These are phyloP conservation scores for Barnettozyma californica DNA, from an alignment of 805 yeast species.

Conservation along the genomic window DNA sequence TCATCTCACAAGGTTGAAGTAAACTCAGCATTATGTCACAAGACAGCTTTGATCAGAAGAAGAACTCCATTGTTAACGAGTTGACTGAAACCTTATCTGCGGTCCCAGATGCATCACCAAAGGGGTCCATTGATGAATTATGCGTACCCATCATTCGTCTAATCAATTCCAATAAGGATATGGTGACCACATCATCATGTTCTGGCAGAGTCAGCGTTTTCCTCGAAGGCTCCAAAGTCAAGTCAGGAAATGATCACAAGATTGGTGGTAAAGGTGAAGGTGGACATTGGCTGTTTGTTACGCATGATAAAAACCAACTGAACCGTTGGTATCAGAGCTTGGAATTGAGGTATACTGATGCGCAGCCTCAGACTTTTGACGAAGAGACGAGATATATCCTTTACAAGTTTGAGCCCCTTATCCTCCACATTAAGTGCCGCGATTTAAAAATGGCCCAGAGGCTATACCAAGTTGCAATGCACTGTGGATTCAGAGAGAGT, in stretches of 20 bases:
- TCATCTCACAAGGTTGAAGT: too few relatives aligned
- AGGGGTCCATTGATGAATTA: conserved; percentile 74
- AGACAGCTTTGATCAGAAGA: conserved; percentile 66
- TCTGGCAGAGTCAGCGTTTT: conserved; percentile 84
- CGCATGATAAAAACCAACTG: conserved; percentile 54
- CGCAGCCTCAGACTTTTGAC: conserved; percentile 1
- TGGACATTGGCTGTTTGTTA: conserved; percentile 78
- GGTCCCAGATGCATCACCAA: conserved; percentile 71
- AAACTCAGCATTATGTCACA: conserved; percentile 8
- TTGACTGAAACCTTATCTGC: conserved; percentile 38
- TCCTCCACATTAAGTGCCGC: conserved; percentile 78
- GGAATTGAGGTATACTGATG: conserved; percentile 14
- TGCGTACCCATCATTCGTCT: conserved; percentile 68
- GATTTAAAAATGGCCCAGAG: conserved; percentile 50
- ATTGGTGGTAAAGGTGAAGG: conserved; percentile 87
- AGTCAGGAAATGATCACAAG: conserved; percentile 26
- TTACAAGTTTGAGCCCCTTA: conserved; percentile 81
- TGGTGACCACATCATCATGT: conserved; percentile 87
- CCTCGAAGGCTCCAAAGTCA: conserved; percentile 60
- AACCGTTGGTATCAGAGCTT: conserved; percentile 41
- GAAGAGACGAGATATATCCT: conserved; percentile 49
- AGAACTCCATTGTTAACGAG: conserved; percentile 45
- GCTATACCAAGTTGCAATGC: conserved; percentile 67
- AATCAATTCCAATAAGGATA: conserved; percentile 55
- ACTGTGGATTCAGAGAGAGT: conserved; percentile 81